Evolutionary conservation across 306 rosid genomes (phyloP).

Genomic region (Prunus mira): DNA sequence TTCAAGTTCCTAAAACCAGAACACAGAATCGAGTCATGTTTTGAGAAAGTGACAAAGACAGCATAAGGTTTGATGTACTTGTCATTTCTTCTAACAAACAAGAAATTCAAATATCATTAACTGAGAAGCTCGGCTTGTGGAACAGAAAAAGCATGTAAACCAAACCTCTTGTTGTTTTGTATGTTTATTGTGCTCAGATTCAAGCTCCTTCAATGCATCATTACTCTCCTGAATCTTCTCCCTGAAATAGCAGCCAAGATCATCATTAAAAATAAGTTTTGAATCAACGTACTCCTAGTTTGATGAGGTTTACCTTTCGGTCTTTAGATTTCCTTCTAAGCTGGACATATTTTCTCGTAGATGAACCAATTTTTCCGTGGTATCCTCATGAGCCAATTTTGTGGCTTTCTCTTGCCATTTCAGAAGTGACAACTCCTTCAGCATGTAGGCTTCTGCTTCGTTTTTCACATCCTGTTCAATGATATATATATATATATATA

Average conservation of each 20-base stretch:
- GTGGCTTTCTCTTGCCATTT: conserved; percentile 97
- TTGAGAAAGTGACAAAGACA: neutral
- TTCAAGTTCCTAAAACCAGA: conserved; percentile 67
- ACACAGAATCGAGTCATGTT: conserved; percentile 6
- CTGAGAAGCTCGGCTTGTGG: neutral
- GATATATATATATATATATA: conserved; percentile 23
- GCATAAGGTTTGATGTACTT: neutral
- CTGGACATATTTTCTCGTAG: conserved; percentile 43
- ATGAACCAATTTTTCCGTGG: conserved; percentile 49
- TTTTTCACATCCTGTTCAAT: conserved; percentile 80
- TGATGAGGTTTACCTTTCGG: conserved; percentile 53
- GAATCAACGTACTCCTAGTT: neutral
- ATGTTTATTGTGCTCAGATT: conserved; percentile 59
- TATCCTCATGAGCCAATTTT: conserved; percentile 74
- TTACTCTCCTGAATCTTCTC: conserved; percentile 67
- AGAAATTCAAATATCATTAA: neutral
- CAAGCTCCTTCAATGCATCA: conserved; percentile 72
- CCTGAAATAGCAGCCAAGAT: conserved; percentile 38
- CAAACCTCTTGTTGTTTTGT: conserved; percentile 79
- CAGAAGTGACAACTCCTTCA: conserved; percentile 79
- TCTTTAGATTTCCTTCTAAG: conserved; percentile 70
- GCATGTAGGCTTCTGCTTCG: conserved; percentile 89
- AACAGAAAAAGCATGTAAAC: conserved; percentile 19
- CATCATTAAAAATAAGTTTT: conserved; percentile 13
- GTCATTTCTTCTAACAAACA: neutral